phyloP scores from a whole-genome alignment of 1,284 basidiomycete genomes.

The Pholiota adiposa region DNA sequence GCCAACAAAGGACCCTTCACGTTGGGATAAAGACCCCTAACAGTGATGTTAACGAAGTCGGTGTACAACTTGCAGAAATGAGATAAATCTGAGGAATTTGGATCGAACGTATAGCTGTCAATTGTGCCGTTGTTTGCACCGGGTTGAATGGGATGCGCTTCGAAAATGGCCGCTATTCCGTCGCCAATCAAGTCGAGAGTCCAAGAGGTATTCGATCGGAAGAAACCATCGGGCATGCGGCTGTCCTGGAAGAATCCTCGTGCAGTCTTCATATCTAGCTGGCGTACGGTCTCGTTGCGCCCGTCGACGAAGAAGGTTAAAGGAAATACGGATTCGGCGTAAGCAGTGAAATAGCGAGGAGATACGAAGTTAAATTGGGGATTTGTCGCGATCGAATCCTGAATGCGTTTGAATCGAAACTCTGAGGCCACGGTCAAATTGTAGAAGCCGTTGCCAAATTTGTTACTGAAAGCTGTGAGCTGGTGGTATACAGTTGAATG shows the following conservation, averaged over 20 bases:
- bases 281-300: constrained; percentile 12
- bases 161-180: constrained; percentile 12
- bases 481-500: constrained; percentile 9
- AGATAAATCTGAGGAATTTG: too few species aligned
- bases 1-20: too few species aligned
- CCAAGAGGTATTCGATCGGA: too few species aligned
- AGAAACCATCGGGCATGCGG: constrained; percentile 20
- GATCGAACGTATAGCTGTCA: too few species aligned
- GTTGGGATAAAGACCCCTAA: too few species aligned
- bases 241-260: constrained; percentile 21
- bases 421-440: constrained; percentile 26
- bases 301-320: constrained; percentile 29
- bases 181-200: not conserved
- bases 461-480: constrained; percentile 24
- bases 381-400: constrained; percentile 28
- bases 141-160: too few species aligned
- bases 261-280: constrained; percentile 13
- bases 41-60: too few species aligned
- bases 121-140: too few species aligned
- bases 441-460: constrained; percentile 27
- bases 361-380: constrained; percentile 24
- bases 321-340: constrained; percentile 10
- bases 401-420: constrained; percentile 23
- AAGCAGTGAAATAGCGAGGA: constrained; percentile 26
- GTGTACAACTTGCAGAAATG: too few species aligned